Evolutionary conservation across 352 stramenopile species (phyloP), one percentile per base, ranked within the genome.

Genomic region (Globisporangium ultimum): DNA sequence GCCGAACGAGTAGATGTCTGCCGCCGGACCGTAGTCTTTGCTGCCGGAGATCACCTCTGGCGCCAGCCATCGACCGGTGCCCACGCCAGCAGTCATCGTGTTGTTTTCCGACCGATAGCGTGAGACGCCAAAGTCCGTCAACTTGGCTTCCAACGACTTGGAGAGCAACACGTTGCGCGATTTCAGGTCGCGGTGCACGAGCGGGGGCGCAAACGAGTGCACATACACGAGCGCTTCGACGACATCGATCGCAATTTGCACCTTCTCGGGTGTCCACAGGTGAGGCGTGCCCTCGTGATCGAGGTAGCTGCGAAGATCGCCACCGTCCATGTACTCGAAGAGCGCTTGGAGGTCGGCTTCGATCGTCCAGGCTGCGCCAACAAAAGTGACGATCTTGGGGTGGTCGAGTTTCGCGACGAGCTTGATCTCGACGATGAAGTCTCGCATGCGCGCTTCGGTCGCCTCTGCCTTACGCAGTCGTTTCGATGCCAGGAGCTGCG

Each of bases 151-250:
- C 36, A 48, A 40, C 4, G 38, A 8, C 43, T 2, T 43, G 0
- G 59, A 63, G 11, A 87, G 46, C 21, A 89, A 52, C 20, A 90
- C 66, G 20, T 87, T 87, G 0, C 78, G 68, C 0, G 78, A 85
- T 40, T 87, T 89, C 17, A 89, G 60, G 51, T 89, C 77, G 11
- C 79, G 77, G 41, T 89, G 80, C 7, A 89, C 66, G 0, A 89
- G 42, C 12, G 74, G 64, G 1, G 78, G 78, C 2, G 64, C 64
- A 41, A 87, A 78, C 12, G 75, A 86, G 50, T 89, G 80, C 38
- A 84, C 52, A 49, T 89, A 89, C 22, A 85, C 72, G 0, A 89
- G 61, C 0, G 75, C 80, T 22, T 89, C 76, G 3, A 68, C 71
- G 17, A 87, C 58, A 54, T 85, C 76, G 5, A 70, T 61, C 11